Evolutionary conservation across 192 early-diverging fungal genomes (phyloP).

Genomic region (Backusella luteola): DNA sequence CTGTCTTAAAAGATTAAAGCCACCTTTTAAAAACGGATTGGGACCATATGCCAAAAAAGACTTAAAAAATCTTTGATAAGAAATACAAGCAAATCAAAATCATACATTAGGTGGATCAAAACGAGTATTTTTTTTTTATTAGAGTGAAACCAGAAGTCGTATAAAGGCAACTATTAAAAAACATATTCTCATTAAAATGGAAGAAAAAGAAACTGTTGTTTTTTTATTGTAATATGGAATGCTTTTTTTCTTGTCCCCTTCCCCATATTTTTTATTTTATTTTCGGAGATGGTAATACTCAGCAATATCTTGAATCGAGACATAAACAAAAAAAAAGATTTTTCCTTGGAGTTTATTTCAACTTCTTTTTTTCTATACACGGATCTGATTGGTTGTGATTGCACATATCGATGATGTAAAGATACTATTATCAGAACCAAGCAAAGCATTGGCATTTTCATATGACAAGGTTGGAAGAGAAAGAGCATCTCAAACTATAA

Average conservation of each 20-base stretch:
- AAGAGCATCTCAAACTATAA: background rate
- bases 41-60: background rate
- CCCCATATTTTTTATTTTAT: background rate
- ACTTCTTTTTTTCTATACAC: background rate
- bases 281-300: background rate
- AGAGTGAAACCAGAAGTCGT: background rate
- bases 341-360: background rate
- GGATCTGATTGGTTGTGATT: background rate
- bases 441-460: background rate
- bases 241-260: background rate
- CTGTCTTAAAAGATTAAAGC: background rate
- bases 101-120: background rate
- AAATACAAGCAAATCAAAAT: background rate
- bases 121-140: background rate
- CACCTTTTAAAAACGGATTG: background rate
- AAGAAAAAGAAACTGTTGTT: background rate
- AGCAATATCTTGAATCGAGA: background rate
- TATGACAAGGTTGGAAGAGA: background rate
- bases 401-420: background rate
- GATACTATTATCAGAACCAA: background rate
- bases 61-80: background rate
- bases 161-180: background rate
- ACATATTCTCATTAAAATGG: no score
- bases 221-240: background rate
- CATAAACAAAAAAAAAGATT: background rate